A percentile compares a stretch with the other conserved stretches of the same genome.
Evolutionary conservation across 305 asterid genomes (phyloP).

Genomic region (Petunia hybrid): DNA sequence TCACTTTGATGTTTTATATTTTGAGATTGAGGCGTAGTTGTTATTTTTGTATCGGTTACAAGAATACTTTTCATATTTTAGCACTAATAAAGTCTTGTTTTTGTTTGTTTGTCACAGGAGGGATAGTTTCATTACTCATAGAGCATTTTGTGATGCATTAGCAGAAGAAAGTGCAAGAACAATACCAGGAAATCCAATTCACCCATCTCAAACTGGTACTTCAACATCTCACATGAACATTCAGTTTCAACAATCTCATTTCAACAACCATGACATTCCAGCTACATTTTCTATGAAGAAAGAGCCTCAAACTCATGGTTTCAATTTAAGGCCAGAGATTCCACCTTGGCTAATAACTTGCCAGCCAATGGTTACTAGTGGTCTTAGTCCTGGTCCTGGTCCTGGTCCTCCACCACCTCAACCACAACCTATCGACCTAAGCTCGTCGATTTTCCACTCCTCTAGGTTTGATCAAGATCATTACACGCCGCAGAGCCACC

Average conservation of each 20-base stretch:
- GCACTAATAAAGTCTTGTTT: not conserved
- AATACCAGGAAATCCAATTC: constrained; percentile 37
- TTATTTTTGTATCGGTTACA: not conserved
- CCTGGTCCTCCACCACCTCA: constrained; percentile 32
- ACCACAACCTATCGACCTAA: constrained; percentile 28
- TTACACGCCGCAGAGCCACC: constrained; percentile 29
- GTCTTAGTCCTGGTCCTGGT: constrained; percentile 9
- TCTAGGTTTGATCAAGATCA: constrained; percentile 34
- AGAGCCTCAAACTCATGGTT: constrained; percentile 40
- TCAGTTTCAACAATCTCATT: constrained; percentile 38
- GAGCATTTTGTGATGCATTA: constrained; percentile 58
- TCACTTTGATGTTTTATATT: not conserved
- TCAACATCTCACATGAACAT: constrained; percentile 38
- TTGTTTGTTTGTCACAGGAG: constrained; percentile 42
- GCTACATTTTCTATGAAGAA: constrained; percentile 42
- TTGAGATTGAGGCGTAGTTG: not conserved
- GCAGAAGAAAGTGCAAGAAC: constrained; percentile 54
- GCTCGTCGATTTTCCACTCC: constrained; percentile 37
- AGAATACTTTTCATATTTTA: not conserved
- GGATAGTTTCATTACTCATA: constrained; percentile 56
- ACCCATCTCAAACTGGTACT: constrained; percentile 33
- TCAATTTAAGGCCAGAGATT: constrained; percentile 39
- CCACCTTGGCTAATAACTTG: constrained; percentile 47
- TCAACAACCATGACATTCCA: constrained; percentile 31
- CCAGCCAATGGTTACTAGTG: constrained; percentile 23